Conservation (phyloP, 208 protist species). For the Trypanosoma vivax region DNA sequence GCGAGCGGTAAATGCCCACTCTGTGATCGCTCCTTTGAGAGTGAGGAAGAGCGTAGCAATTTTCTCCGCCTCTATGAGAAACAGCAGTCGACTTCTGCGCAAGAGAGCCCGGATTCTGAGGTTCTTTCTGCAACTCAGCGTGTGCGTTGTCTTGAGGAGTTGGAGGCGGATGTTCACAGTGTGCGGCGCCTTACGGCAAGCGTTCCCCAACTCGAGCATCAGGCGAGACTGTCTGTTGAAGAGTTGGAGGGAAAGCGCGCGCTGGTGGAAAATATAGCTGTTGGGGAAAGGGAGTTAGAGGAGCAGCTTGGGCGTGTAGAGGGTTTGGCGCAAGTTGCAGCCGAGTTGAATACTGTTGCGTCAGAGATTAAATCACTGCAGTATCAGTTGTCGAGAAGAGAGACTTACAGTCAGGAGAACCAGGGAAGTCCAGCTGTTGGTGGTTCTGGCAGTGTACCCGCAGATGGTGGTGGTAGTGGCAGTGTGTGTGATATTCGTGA, state of each 20-base stretch:
- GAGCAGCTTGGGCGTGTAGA: constrained; percentile 12
- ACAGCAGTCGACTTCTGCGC: constrained; percentile 30
- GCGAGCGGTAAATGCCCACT: constrained; percentile 40
- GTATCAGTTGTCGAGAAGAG: constrained; percentile 17
- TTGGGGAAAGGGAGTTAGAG: constrained; percentile 11
- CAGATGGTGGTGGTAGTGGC: background rate
- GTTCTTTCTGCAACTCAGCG: constrained; percentile 9
- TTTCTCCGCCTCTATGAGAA: constrained; percentile 41
- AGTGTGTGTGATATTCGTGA: background rate
- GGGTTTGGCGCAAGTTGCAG: constrained; percentile 13
- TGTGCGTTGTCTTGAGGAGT: constrained; percentile 27
- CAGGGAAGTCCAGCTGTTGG: constrained; percentile 8
- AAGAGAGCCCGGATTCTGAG: constrained; percentile 22
- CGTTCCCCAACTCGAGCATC: constrained; percentile 26
- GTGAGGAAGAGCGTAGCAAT: constrained; percentile 9
- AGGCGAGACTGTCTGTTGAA: constrained; percentile 2
- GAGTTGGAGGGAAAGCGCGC: constrained; percentile 17
- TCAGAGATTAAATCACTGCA: constrained; percentile 10
- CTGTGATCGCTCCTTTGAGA: constrained; percentile 52
- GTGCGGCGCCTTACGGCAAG: constrained; percentile 23
- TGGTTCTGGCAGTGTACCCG: constrained; percentile 1
- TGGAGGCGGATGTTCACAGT: constrained; percentile 26
- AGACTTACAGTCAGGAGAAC: constrained; percentile 7
- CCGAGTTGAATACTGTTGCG: constrained; percentile 14
- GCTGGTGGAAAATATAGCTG: constrained; percentile 17